A percentile compares a stretch with the other conserved stretches of the same genome.
Evolutionary conservation across 768 basidiomycete species (phyloP).

Genomic region (Mycena indigotica): DNA sequence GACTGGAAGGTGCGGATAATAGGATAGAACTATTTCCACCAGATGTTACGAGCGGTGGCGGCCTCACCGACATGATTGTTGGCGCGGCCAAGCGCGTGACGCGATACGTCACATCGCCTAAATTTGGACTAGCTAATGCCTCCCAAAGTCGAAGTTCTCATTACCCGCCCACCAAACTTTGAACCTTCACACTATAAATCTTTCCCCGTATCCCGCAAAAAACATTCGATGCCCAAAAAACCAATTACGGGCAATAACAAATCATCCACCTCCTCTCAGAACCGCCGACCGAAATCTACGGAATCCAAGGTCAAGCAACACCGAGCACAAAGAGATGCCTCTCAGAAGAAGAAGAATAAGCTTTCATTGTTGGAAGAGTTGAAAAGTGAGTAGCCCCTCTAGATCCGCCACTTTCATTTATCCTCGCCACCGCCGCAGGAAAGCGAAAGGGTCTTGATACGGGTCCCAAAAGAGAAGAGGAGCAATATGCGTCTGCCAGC

Average conservation of each 20-base stretch:
- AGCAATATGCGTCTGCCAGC: constrained; percentile 35
- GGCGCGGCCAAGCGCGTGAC: neutral
- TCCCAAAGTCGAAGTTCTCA: neutral
- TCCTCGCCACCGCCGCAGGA: no score
- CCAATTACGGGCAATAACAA: no score
- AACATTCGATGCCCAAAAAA: no score
- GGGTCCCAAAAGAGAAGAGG: no score
- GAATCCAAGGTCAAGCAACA: no score
- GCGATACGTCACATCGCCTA: neutral
- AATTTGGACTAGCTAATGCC: no score
- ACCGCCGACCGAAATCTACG: neutral
- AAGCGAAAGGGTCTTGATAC: neutral
- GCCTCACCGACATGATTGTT: neutral
- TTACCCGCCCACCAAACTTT: neutral
- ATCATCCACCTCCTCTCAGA: neutral
- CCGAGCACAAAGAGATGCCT: no score
- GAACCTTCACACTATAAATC: neutral
- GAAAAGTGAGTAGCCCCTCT: neutral
- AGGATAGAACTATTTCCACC: no score
- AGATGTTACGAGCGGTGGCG: constrained; percentile 21
- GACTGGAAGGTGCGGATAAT: no score
- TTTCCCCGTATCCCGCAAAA: neutral
- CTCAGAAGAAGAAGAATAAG: constrained; percentile 26
- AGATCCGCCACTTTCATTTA: no score
- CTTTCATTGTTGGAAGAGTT: constrained; percentile 27